phyloP scores from a whole-genome alignment of 306 rosid species.

The Argentina anserina region DNA sequence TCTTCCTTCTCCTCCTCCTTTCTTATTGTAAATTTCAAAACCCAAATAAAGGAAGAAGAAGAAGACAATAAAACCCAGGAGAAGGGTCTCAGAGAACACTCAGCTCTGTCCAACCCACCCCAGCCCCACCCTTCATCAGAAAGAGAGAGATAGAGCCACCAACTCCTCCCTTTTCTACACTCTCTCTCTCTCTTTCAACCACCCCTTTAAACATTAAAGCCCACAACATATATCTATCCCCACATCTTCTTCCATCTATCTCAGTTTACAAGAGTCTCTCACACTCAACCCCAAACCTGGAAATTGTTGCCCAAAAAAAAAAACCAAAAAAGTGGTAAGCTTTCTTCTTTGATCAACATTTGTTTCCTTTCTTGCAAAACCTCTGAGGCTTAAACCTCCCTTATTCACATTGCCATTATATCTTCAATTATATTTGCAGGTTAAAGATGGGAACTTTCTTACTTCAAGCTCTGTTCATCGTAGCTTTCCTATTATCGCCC shows the following conservation, averaged over 20 bases:
- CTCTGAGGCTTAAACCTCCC: neutral
- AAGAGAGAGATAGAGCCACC: neutral
- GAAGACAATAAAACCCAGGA: neutral
- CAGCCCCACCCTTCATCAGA: neutral
- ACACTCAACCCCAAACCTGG: conserved; percentile 2
- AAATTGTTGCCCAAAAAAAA: neutral
- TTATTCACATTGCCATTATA: neutral
- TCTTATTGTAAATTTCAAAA: neutral
- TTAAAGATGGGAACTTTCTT: conserved; percentile 16
- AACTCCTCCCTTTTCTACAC: neutral
- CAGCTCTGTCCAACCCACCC: neutral
- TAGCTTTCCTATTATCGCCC: conserved; percentile 42
- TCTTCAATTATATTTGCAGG: conserved; percentile 22
- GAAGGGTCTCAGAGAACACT: neutral
- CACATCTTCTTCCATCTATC: neutral
- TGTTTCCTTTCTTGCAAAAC: conserved; percentile 10
- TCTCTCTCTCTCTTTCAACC: neutral
- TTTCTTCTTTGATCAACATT: neutral
- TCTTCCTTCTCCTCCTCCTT: neutral
- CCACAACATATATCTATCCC: neutral
- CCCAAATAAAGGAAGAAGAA: neutral
- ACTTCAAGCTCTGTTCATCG: conserved; percentile 41
- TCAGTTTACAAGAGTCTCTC: neutral
- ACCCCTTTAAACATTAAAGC: neutral
- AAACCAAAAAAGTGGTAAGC: neutral